Evolutionary conservation across 306 rosid genomes (phyloP).

Genomic region (Quercus parvula): DNA sequence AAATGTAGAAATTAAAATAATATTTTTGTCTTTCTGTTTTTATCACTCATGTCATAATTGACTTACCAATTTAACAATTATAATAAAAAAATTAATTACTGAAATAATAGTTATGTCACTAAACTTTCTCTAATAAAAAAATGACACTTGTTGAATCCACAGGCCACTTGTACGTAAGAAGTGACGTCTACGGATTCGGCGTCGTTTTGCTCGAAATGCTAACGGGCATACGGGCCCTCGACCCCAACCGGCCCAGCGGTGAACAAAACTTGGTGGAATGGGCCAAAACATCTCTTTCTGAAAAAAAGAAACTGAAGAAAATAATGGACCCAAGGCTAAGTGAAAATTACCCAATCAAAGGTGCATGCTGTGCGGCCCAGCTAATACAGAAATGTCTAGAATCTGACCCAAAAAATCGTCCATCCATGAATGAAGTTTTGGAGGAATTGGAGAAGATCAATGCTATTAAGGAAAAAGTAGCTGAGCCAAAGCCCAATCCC

Average conservation of each 20-base stretch:
- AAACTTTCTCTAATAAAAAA: too few relatives aligned
- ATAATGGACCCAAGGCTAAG: conserved; percentile 53
- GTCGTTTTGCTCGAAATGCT: conserved; percentile 76
- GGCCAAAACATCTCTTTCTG: conserved; percentile 24
- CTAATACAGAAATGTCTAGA: conserved; percentile 54
- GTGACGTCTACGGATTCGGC: conserved; percentile 91
- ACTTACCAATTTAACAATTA: too few relatives aligned
- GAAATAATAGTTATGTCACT: too few relatives aligned
- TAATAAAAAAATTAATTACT: too few relatives aligned
- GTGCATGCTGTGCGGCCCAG: conserved; percentile 42
- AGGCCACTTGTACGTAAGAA: conserved; percentile 81
- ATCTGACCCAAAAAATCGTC: conserved; percentile 51
- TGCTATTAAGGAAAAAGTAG: conserved; percentile 26
- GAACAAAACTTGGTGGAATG: conserved; percentile 45
- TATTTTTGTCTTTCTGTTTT: too few relatives aligned
- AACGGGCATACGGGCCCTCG: conserved; percentile 58
- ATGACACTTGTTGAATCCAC: not conserved
- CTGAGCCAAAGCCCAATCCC: conserved; percentile 6
- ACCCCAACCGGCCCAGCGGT: conserved; percentile 30
- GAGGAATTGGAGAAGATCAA: conserved; percentile 28
- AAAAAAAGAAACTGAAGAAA: conserved; percentile 40
- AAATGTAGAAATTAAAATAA: too few relatives aligned
- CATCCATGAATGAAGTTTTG: conserved; percentile 65
- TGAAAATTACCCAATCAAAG: conserved; percentile 27
- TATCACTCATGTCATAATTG: too few relatives aligned